Percentiles rank a stretch among this genome's conserved stretches.
Evolutionary conservation across 1,139 yeast genomes (phyloP).

Genomic region (Trichomonascaceae sp.): DNA sequence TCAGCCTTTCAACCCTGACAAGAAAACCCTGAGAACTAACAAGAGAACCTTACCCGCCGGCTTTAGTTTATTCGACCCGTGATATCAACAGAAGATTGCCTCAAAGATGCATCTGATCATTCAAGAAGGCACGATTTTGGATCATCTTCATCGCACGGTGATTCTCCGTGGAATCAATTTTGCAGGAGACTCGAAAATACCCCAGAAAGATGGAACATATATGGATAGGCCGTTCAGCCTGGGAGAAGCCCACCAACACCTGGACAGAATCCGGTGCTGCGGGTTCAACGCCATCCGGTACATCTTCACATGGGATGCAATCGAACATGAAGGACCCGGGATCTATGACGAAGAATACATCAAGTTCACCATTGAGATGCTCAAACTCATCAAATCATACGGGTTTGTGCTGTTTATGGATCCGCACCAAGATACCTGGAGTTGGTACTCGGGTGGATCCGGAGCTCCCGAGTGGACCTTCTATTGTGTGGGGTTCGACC

Average conservation of each 20-base stretch:
- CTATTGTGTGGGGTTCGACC: conserved; percentile 75
- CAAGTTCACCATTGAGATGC: conserved; percentile 49
- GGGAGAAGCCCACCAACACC: conserved; percentile 56
- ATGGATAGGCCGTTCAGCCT: conserved; percentile 70
- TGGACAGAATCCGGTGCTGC: conserved; percentile 53
- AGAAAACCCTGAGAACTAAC: no score
- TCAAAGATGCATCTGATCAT: conserved; percentile 10
- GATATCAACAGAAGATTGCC: no score
- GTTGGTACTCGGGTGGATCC: conserved; percentile 73
- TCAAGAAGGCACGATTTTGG: conserved; percentile 41
- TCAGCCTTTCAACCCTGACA: no score
- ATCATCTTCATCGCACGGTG: conserved; percentile 44
- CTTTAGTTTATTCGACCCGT: no score
- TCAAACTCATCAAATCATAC: conserved; percentile 42
- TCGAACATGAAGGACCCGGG: conserved; percentile 81
- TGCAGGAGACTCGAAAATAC: conserved; percentile 66
- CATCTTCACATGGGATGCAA: conserved; percentile 79
- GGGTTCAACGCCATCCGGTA: conserved; percentile 72
- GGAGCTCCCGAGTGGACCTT: conserved; percentile 93
- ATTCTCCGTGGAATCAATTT: conserved; percentile 71
- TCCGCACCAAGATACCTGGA: conserved; percentile 92
- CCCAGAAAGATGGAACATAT: conserved; percentile 46
- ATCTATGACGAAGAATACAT: conserved; percentile 69
- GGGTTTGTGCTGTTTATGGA: conserved; percentile 73
- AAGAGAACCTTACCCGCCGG: no score